Evolutionary conservation across 768 basidiomycete species (phyloP), one percentile per base, ranked within the genome.

Genomic region (Lentinula boryana): DNA sequence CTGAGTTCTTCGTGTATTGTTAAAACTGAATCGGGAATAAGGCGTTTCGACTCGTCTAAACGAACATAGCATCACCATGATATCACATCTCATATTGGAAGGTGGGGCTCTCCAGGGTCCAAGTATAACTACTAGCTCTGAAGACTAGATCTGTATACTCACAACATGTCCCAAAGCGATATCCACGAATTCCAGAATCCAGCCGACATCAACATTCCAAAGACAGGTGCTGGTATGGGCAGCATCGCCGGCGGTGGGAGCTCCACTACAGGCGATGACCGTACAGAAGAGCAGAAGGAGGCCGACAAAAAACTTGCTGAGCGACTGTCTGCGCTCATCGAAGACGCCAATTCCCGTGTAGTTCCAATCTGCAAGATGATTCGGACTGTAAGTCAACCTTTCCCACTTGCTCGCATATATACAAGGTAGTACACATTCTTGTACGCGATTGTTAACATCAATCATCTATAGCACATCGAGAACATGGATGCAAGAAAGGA

Each of bases 331-430:
- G 35, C 67, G 6, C 63, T 75, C 50, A 73, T 76, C 55, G 74
- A 76, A 50, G 68, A 71, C 58, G 72, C 75, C 8, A 75, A 74
- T 58, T 44, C 61, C 8, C 68, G 69, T n/a, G 65, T 72, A 10
- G 53, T 65, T 3, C 74, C 74, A 5, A 51, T 76, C n/a, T 70
- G 68, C 56, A 70, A 68, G 32, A 74, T 73, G 72, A 73, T 75
- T 63, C 73, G 75, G 38, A 74, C 71, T 66, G 74, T 73, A 67
- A 67, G 74, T 51, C 23, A 71, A 21, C 63, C 40, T 27, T 27
- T 21, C 7, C 36, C 36, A 38, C 13, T 38, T 38, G 27, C 27
- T 27, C 27, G 27, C 27, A 5, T 12, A 54, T 43, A 43, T 43
- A 16, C n/a, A 16, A 3, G 7, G 6, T 6, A 16, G 5, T 43